Evolutionary conservation across 106 monocot species (phyloP), one percentile per base, ranked within the genome.

Genomic region (Dactylorhiza incarnata): DNA sequence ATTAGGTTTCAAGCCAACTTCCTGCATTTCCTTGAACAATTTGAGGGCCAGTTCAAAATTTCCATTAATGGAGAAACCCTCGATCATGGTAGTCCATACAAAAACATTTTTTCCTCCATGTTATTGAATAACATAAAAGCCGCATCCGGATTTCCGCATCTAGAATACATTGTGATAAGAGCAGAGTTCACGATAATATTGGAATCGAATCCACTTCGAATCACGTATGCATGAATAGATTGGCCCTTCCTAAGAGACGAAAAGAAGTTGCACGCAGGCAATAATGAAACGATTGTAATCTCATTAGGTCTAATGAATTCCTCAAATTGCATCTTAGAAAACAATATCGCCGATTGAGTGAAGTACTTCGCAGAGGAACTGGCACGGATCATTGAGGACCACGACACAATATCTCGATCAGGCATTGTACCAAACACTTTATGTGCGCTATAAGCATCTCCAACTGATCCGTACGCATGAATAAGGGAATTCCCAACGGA

Each of bases 41-140:
- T 78, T 11, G 71, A 86, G 58, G 37, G 80, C 83, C 54, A 63
- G 6, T 15, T 72, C 63, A 49, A 72, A 78, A 20, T 16, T 81
- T 44, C 86, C 83, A 65, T 83, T 83, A 26, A 81, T 72, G 1
- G 83, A 68, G 62, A 83, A 81, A 43, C 86, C 86, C 75, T 83
- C 83, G 16, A 86, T 86, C 83, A 86, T 86, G 14, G 86, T 83
- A 46, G 86, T 86, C 86, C 86, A 83, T 19, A 83, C 53, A 65
- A 86, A 49, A 7, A 83, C 55, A 56, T 86, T 86, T 52, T 17
- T 77, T 65, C 24, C 16, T 74, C 65, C 49, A 81, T 29, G 4
- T 54, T 62, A 51, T 14, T 65, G 56, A 86, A 86, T 20, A 83
- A 70, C 46, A 6, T 72, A 49, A 81, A 86, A 66, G 86, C 80